Percentiles rank a stretch among this genome's conserved stretches.
Conservation (phyloP, 2,329 filamentous ascomycete genomes). For the Sclerotinia subarctica region DNA sequence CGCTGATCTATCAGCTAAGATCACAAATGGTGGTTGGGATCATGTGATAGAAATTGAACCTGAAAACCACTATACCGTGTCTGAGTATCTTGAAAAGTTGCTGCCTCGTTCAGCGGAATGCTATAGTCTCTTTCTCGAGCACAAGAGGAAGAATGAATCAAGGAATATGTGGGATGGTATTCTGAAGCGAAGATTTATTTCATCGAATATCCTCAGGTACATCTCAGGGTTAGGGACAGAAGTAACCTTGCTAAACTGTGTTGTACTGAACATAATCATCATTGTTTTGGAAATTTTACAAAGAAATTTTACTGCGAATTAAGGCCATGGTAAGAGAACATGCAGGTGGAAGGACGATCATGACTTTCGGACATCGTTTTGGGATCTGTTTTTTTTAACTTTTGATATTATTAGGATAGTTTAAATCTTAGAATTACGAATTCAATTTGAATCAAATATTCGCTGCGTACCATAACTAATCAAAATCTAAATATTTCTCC, state of each 20-base stretch:
- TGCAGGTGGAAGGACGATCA: too few relatives aligned
- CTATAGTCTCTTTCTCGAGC: accelerated
- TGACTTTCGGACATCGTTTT: too few relatives aligned
- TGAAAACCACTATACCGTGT: too few relatives aligned
- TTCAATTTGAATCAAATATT: too few relatives aligned
- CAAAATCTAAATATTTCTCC: too few relatives aligned
- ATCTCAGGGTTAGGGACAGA: not conserved
- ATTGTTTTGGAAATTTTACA: not conserved
- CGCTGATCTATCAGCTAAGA: too few relatives aligned
- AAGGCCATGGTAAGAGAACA: not conserved
- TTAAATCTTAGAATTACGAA: too few relatives aligned
- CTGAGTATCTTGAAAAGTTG: not conserved
- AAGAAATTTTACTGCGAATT: not conserved
- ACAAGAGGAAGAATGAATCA: not conserved
- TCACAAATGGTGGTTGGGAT: too few relatives aligned
- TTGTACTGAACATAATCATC: not conserved
- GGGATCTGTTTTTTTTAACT: too few relatives aligned
- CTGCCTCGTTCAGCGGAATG: not conserved
- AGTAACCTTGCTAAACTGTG: not conserved
- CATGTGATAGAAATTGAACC: too few relatives aligned
- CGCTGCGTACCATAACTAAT: too few relatives aligned
- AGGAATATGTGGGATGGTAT: not conserved
- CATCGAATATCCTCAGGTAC: not conserved
- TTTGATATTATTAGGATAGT: too few relatives aligned
- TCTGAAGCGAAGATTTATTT: not conserved